These are phyloP conservation scores for Taxillus chinensis DNA, from an alignment of 164 flowering plant genomes.

Conservation along the genomic window DNA sequence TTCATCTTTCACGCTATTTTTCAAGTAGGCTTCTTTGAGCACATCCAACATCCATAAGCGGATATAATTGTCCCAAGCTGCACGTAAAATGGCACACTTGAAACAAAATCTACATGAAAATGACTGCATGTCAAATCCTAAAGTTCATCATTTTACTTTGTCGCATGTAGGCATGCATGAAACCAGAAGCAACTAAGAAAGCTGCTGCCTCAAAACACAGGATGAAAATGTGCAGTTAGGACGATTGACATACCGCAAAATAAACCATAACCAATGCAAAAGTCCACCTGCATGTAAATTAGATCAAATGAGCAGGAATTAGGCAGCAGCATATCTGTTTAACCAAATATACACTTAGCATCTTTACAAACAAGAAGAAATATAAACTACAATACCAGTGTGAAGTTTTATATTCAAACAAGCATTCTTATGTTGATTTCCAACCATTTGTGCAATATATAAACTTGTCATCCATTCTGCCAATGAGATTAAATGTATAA, in stretches of 20 bases:
- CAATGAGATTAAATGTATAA: no score
- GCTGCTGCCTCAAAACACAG: background rate
- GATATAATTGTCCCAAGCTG: conserved; percentile 44
- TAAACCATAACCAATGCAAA: conserved; percentile 60
- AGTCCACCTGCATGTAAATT: conserved; percentile 69
- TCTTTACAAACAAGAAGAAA: background rate
- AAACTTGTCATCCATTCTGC: no score
- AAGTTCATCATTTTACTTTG: background rate
- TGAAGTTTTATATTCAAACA: no score
- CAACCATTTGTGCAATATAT: no score
- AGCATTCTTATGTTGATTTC: background rate
- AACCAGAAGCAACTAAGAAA: background rate
- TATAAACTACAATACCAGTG: no score
- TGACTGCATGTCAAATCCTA: background rate
- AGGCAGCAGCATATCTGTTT: background rate
- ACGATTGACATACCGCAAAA: conserved; percentile 49
- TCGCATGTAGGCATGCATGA: background rate
- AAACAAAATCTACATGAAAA: background rate
- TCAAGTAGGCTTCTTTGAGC: conserved; percentile 9
- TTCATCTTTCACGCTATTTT: conserved; percentile 14
- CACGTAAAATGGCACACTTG: conserved; percentile 2
- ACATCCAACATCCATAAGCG: conserved; percentile 38
- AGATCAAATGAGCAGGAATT: conserved; percentile 8
- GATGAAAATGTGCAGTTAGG: background rate
- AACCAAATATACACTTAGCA: background rate